Base-by-base conservation (phyloP, 805 yeast genomes). In the Saccharomycopsis guyanensis region DNA sequence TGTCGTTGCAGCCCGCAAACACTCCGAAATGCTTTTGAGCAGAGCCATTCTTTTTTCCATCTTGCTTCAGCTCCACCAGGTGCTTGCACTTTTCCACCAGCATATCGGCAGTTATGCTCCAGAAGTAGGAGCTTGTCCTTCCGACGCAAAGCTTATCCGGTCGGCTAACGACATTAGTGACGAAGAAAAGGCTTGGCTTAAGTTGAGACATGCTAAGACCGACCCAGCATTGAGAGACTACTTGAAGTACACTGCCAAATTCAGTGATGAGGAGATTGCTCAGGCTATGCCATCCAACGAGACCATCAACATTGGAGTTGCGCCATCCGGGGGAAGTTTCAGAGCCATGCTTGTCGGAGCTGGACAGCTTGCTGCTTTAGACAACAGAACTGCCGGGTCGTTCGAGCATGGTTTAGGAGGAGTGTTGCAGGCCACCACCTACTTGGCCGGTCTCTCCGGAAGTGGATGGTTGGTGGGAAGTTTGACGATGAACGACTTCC, bases 331-430 rank as follows among this genome's bases (percentile, higher is more conserved):
- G 39, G 96, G 96, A 57, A 95, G 96, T 3, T 87, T 84, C 61
- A 72, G 96, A 51, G 94, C 96, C 24, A 84, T 87, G 86, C 65
- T 87, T 38, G 66, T 71, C 47, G 95, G 95, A 1, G 95, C 95
- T 13, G 96, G 95, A 31, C 78, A 80, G 59, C 65, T 87, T 18
- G 69, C 89, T 1, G 95, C 91, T 0, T 64, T 85, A 50, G 96
- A 87, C 60, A 76, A 78, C 57, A 69, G 94, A 53, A 80, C 93
- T 2, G 63, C 56, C 5, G 73, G 72, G 47, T 70, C 78, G 10
- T 67, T 77, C 3, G 66, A 65, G 23, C 69, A 70, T 5, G 82
- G 83, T 7, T 60, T 86, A 35, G 89, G 91, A 33, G 93, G 95
- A 2, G 62, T 87, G 24, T 65, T 86, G 36, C 87, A 82, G 56